phyloP scores from a whole-genome alignment of 202 grass and related monocot species.

The Elaeis oleifera region DNA sequence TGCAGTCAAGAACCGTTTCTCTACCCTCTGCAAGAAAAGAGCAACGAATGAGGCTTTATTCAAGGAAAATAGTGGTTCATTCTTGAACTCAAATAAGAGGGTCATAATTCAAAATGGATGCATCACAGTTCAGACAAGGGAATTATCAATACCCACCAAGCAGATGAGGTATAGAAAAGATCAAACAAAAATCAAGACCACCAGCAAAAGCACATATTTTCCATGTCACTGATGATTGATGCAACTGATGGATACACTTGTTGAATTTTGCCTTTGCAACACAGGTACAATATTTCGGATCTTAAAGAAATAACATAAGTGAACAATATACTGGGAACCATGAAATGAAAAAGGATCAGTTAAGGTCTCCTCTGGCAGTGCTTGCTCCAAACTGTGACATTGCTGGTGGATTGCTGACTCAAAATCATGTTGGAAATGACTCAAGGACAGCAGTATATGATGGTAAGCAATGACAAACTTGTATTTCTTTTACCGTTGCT shows the following conservation, averaged over 20 bases:
- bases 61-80: constrained; percentile 52
- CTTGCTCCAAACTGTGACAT: constrained; percentile 29
- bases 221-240: constrained; percentile 3
- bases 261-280: constrained; percentile 4
- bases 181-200: background rate
- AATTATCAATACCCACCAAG: constrained; percentile 46
- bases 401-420: constrained; percentile 20
- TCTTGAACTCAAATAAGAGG: constrained; percentile 46
- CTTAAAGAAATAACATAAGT: constrained; percentile 40
- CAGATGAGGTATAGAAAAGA: constrained; percentile 50
- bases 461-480: constrained; percentile 13
- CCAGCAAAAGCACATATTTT: too few species aligned
- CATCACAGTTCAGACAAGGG: constrained; percentile 24
- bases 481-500: background rate
- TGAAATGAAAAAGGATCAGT: constrained; percentile 18
- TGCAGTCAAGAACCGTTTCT: constrained; percentile 91
- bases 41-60: constrained; percentile 49
- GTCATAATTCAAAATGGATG: constrained; percentile 37
- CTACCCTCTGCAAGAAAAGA: constrained; percentile 85
- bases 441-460: constrained; percentile 11
- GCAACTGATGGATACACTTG: background rate
- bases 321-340: constrained; percentile 33
- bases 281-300: constrained; percentile 28
- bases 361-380: constrained; percentile 41
- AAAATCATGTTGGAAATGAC: constrained; percentile 17